Percentiles rank a stretch among this genome's conserved stretches.
Conservation (phyloP, 768 basidiomycete species). For the Tremella mesenterica region DNA sequence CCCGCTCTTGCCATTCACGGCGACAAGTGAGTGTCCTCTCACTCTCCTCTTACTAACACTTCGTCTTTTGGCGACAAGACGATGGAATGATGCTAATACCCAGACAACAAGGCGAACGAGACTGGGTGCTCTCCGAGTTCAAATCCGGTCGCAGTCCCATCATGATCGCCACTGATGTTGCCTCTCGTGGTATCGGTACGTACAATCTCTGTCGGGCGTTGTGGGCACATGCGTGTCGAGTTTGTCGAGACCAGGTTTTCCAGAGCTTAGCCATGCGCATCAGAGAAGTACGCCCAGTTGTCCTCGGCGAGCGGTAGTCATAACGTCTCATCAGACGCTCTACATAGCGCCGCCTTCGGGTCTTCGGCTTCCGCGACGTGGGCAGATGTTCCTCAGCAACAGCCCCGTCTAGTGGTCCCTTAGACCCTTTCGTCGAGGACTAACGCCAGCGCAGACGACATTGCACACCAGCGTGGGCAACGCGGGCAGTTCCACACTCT, state of each 20-base stretch:
- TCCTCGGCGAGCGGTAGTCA: background rate
- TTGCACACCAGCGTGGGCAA: too few relatives aligned
- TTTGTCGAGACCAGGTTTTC: too few relatives aligned
- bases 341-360: too few relatives aligned
- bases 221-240: too few relatives aligned
- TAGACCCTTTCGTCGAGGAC: too few relatives aligned
- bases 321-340: too few relatives aligned
- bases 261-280: too few relatives aligned
- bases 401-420: too few relatives aligned
- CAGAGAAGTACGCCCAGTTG: background rate
- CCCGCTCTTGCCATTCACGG: slow-evolving; percentile 99
- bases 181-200: slow-evolving; percentile 99
- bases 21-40: slow-evolving; percentile 59
- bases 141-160: slow-evolving; percentile 96
- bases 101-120: slow-evolving; percentile 62
- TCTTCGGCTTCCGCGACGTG: too few relatives aligned
- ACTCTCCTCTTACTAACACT: background rate
- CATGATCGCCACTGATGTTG: slow-evolving; percentile 97
- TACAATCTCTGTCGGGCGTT: slow-evolving; percentile 44
- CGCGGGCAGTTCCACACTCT: too few relatives aligned
- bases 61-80: background rate
- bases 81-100: slow-evolving; percentile 12
- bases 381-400: too few relatives aligned
- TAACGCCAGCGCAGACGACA: too few relatives aligned
- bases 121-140: slow-evolving; percentile 98